Conservation (phyloP, 345 rosid genomes). For the Euphorbia peplus region DNA sequence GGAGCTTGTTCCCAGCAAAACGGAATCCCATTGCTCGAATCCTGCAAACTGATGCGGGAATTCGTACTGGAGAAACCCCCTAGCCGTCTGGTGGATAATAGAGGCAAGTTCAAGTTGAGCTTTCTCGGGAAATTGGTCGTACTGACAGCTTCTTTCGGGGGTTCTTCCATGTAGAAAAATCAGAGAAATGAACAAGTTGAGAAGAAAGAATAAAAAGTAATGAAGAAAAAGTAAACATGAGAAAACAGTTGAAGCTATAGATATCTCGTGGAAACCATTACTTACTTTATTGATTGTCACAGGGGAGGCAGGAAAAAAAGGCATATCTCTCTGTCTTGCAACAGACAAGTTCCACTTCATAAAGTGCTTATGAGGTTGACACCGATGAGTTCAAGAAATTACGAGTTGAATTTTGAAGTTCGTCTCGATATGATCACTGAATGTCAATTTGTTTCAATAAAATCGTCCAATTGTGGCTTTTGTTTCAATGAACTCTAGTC, state of each 20-base stretch:
- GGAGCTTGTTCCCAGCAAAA: conserved; percentile 89
- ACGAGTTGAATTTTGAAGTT: too few relatives aligned
- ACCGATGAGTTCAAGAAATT: too few relatives aligned
- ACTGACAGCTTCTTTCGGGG: conserved; percentile 27
- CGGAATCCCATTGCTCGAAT: conserved; percentile 47
- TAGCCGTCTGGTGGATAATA: conserved; percentile 61
- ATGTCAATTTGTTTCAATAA: too few relatives aligned
- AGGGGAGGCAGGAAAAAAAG: conserved; percentile 26
- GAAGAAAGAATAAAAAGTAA: conserved; percentile 15
- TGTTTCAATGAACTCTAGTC: too few relatives aligned
- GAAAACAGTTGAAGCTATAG: conserved; percentile 34
- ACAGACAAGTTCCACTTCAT: conserved; percentile 8
- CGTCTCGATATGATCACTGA: too few relatives aligned
- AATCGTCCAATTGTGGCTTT: too few relatives aligned
- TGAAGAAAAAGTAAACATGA: conserved; percentile 30
- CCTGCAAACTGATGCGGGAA: conserved; percentile 18
- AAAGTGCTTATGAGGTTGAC: conserved; percentile 6
- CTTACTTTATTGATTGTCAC: conserved; percentile 45
- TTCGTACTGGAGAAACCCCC: conserved; percentile 9
- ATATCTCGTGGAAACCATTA: conserved; percentile 50
- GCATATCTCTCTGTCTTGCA: conserved; percentile 6
- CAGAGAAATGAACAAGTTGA: neutral
- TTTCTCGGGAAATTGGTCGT: conserved; percentile 43
- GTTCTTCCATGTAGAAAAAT: conserved; percentile 19
- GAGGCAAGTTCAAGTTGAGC: conserved; percentile 69